Evolutionary conservation across 495 filamentous ascomycete genomes (phyloP), one percentile per base, ranked within the genome.

Genomic region (Peziza echinospora): DNA sequence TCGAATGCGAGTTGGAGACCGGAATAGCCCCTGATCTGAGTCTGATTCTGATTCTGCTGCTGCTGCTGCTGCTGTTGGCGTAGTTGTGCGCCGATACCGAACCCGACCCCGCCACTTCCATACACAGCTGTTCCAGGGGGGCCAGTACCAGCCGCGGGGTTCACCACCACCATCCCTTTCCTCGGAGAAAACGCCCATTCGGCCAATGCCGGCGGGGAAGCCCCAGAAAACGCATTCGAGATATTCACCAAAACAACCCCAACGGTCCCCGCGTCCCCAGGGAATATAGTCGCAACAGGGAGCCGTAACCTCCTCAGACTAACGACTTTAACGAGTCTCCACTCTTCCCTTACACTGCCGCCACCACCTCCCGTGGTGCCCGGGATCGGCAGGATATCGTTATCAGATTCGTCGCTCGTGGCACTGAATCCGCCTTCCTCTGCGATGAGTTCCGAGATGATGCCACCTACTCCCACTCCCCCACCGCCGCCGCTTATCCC

Each of bases 191-290:
- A 37, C 13, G 24, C n/a, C 21, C 46, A 30, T 22, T 55, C 40
- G 13, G 26, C 24, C 21, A 22, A 28, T 19, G 41, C 4, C 7
- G 21, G 11, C 8, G 37, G 26, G 21, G 45, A 23, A 1, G 25
- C 22, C 0, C 39, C 26, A 26, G 19, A 7, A 30, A 44, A 11
- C 2, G 45, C 49, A 21, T 49, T 47, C 13, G 30, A 11, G 53
- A 49, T 6, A 23, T 80, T 73, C 17, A 17, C 19, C 13, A 17
- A 11, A 37, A 80, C 71, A 48, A 94, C 65, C 2, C 86, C 87
- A 22, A 97, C 73, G 2, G 84, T 92, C 2, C 91, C 89, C 2
- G 89, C 87, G 66, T 94, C 84, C 44, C 82, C 89, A 11, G 74
- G 70, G 13, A 72, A 65, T 0, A 97, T 68, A 0, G 68, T 77